Evolutionary conservation across 805 yeast species (phyloP), one percentile per base, ranked within the genome.

Genomic region (Wickerhamomyces queroliae): DNA sequence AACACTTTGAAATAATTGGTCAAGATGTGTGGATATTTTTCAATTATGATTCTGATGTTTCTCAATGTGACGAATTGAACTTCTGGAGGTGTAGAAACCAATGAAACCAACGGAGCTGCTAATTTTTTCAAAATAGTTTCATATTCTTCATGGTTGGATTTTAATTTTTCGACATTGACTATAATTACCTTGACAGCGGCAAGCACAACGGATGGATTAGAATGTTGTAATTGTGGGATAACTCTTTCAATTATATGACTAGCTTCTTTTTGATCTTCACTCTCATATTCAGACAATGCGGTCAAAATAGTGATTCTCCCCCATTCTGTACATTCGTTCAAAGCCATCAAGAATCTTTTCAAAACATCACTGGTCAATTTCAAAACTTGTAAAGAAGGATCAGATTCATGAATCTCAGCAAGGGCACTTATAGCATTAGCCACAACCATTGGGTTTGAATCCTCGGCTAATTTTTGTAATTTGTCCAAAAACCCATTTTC

Each of bases 321-420:
- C 99, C 99, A 93, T 65, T 93, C 99, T 0, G 98, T 90, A 64
- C 98, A 91, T 64, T 93, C 99, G 61, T 91, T 91, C 48, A 93
- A 69, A 12, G 96, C 95, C 49, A 80, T 69, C 44, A 93, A 67
- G 44, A 93, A 72, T 58, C 80, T 84, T 41, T 74, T 69, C 37
- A 80, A 39, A 68, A 75, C 55, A 5, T 62, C 55, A 7, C 59
- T 56, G 3, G 66, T 48, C 42, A 73, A 64, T 16, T 59, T 59
- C 43, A 78, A 60, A 23, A 72, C 70, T 23, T 72, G 52, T 16
- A 74, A 71, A 37, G 67, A 69, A 7, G 76, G 76, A 47, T 80
- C 83, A 59, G 79, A 66, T 43, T 78, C 83, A 54, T 77, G 78
- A 48, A 93, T 88, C 62, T 91, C 98, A 28, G 82, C 77, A 37